Evolutionary conservation across 129 eudicot species (phyloP).

Genomic region (Chrysanthemum makinoi): DNA sequence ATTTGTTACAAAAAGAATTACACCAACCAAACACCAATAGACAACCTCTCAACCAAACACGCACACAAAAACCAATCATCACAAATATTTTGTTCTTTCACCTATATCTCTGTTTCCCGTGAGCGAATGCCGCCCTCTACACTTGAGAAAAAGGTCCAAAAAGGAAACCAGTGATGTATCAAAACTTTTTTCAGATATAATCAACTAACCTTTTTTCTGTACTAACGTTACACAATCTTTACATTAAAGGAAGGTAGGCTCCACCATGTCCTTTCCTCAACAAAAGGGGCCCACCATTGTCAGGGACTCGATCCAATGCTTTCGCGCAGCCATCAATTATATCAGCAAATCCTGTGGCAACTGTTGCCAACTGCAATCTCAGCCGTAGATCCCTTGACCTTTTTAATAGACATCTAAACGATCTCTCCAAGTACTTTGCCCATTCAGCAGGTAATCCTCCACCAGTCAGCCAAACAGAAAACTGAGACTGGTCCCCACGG

Average conservation of each 20-base stretch:
- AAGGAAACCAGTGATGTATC: constrained; percentile 17
- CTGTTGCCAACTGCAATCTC: constrained; percentile 61
- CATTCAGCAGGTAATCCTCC: constrained; percentile 93
- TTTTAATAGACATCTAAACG: constrained; percentile 84
- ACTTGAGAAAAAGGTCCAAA: constrained; percentile 2
- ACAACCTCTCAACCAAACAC: constrained; percentile 21
- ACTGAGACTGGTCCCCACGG: constrained; percentile 91
- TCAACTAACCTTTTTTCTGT: constrained; percentile 11
- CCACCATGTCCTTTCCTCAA: constrained; percentile 98
- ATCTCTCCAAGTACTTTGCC: constrained; percentile 89
- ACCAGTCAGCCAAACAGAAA: constrained; percentile 92
- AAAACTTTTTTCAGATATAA: constrained; percentile 5
- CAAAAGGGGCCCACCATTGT: constrained; percentile 89
- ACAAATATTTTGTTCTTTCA: constrained; percentile 22
- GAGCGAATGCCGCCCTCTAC: constrained; percentile 10
- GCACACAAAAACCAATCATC: constrained; percentile 20
- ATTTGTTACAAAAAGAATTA: constrained; percentile 27
- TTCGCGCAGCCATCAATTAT: constrained; percentile 56
- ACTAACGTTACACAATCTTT: background rate
- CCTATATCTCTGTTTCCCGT: constrained; percentile 15
- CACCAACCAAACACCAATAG: constrained; percentile 11
- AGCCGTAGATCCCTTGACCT: constrained; percentile 83
- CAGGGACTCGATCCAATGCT: constrained; percentile 86
- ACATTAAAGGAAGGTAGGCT: constrained; percentile 94
- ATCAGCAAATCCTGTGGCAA: constrained; percentile 85